Evolutionary conservation across 1,284 basidiomycete genomes (phyloP).

Genomic region (Wallemia hederae): DNA sequence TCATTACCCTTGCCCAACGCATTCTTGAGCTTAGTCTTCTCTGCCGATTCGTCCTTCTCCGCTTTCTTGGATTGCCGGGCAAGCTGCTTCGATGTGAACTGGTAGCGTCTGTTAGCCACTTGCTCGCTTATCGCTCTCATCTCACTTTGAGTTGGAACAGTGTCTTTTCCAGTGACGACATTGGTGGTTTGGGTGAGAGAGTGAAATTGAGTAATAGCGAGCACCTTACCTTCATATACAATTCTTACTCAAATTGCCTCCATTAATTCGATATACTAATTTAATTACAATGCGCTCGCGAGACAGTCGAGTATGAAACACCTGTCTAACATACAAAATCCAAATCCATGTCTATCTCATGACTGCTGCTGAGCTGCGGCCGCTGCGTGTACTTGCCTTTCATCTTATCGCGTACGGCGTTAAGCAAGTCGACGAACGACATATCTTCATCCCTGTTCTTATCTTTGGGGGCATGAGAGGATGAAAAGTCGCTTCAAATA

Average conservation of each 20-base stretch:
- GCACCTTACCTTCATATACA: too few species aligned
- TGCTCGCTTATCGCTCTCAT: background rate
- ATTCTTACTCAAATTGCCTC: too few species aligned
- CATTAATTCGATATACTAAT: too few species aligned
- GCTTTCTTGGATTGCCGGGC: conserved; percentile 82
- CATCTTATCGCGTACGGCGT: background rate
- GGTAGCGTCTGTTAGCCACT: conserved; percentile 3
- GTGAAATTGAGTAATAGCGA: background rate
- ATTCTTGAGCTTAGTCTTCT: conserved; percentile 73
- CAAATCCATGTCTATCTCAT: background rate
- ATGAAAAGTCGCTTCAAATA: background rate
- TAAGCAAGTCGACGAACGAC: background rate
- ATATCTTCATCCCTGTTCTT: background rate
- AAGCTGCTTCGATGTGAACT: conserved; percentile 89
- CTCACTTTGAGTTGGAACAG: conserved; percentile 68
- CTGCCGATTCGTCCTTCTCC: conserved; percentile 60
- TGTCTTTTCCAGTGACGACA: conserved; percentile 80
- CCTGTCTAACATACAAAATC: background rate
- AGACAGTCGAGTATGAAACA: too few species aligned
- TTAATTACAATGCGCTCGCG: too few species aligned
- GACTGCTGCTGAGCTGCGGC: background rate
- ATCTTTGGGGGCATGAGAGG: background rate
- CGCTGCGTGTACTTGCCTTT: background rate
- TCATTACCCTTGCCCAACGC: conserved; percentile 88
- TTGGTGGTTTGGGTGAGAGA: conserved; percentile 20